Conservation (phyloP, 2,329 filamentous ascomycete species). For the Colletotrichum tabaci region DNA sequence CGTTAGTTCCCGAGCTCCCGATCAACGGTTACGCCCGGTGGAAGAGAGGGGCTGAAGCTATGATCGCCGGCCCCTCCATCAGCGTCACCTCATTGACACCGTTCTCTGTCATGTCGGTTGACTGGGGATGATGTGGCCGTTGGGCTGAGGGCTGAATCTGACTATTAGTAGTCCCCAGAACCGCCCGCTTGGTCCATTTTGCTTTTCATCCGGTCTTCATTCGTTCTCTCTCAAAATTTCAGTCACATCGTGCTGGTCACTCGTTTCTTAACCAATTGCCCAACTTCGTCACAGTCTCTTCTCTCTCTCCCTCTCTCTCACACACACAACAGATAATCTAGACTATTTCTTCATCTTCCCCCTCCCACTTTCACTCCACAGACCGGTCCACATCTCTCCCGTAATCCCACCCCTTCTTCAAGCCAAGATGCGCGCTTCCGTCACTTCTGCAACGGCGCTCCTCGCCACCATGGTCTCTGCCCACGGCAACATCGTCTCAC, state of each 20-base stretch:
- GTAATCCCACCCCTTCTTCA: slow-evolving; percentile 6
- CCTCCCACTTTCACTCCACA: background rate
- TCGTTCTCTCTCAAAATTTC: slow-evolving; percentile 12
- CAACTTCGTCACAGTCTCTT: slow-evolving; percentile 2
- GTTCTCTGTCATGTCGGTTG: background rate
- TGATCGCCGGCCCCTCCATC: slow-evolving; percentile 29
- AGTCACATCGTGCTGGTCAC: slow-evolving; percentile 37
- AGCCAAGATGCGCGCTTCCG: slow-evolving; percentile 37
- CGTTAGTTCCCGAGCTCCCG: slow-evolving; percentile 20
- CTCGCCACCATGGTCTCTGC: slow-evolving; percentile 51
- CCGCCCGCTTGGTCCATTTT: background rate
- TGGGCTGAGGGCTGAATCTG: slow-evolving; percentile 6
- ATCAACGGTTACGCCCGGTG: slow-evolving; percentile 2
- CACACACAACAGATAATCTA: background rate
- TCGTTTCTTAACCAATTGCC: slow-evolving; percentile 28
- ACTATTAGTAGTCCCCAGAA: slow-evolving; percentile 33
- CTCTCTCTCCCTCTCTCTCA: background rate
- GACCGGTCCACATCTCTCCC: background rate
- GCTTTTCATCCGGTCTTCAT: slow-evolving; percentile 22
- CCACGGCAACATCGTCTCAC: slow-evolving; percentile 61
- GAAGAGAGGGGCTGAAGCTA: slow-evolving; percentile 4
- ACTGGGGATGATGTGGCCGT: background rate
- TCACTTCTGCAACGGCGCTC: slow-evolving; percentile 39
- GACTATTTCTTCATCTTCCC: slow-evolving; percentile 3
- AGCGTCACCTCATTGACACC: slow-evolving; percentile 12